These are phyloP conservation scores for Misopates orontium DNA, from an alignment of 257 asterid species.

Conservation along the genomic window DNA sequence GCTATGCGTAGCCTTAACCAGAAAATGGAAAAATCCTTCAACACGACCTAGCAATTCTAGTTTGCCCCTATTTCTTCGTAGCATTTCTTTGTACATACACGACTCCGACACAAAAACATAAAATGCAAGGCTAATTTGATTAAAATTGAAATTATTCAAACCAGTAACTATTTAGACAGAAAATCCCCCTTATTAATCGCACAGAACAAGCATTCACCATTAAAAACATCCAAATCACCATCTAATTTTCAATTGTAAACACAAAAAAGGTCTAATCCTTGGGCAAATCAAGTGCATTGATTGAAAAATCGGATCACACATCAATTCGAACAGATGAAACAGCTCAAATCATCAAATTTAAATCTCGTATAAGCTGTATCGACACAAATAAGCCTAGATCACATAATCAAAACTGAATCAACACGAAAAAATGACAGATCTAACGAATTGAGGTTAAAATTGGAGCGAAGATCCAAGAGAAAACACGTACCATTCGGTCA, in stretches of 20 bases:
- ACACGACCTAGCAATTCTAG: too few relatives aligned
- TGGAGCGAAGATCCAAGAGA: slow-evolving; percentile 25
- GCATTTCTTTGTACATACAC: too few relatives aligned
- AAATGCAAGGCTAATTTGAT: too few relatives aligned
- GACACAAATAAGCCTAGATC: slow-evolving; percentile 22
- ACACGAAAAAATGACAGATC: slow-evolving; percentile 36
- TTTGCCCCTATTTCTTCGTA: too few relatives aligned
- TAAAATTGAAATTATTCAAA: too few relatives aligned
- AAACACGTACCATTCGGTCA: slow-evolving; percentile 51
- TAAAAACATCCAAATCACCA: slow-evolving; percentile 21
- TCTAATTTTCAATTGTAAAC: not conserved
- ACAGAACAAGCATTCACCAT: slow-evolving; percentile 14
- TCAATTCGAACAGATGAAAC: slow-evolving; percentile 11
- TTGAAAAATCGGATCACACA: not conserved
- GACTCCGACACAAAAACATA: too few relatives aligned
- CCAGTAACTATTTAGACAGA: too few relatives aligned
- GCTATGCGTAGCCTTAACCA: too few relatives aligned
- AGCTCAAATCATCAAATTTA: not conserved
- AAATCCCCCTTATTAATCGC: slow-evolving; percentile 2
- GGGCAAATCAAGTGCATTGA: slow-evolving; percentile 27
- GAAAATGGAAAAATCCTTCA: too few relatives aligned
- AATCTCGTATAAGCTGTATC: not conserved
- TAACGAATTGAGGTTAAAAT: slow-evolving; percentile 16
- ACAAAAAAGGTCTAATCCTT: not conserved
- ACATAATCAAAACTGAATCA: slow-evolving; percentile 16